Evolutionary conservation across 2,329 filamentous ascomycete genomes (phyloP), one percentile per base, ranked within the genome.

Genomic region (Fusarium sp.): DNA sequence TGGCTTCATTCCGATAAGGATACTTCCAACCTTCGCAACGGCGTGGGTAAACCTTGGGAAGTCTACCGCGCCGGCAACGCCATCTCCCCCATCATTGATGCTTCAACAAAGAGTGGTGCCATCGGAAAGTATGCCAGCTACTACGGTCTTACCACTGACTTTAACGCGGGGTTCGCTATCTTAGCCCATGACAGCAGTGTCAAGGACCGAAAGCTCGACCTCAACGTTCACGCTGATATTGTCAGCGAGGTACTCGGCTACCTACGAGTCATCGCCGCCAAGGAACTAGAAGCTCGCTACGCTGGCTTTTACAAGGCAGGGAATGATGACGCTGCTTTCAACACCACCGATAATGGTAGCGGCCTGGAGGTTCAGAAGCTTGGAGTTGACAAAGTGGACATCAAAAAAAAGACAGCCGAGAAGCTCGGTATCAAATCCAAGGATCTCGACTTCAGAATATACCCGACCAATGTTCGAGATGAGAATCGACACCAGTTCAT

Each of bases 11-110:
- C 74, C 4, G 55, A 68, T 15, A 58, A 50, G 23, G 74, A 76
- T 23, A 77, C 76, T 6, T 78, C 76, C 2, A 78, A 78, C 54
- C 57, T 78, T 3, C 76, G 76, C 23, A 78, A 78, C 37, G 74
- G 74, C 4, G 76, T 76, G 6, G 76, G 76, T 2, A 63, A 68
- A 8, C 76, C 76, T 1, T 78, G 76, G 76, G 76, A 78, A 47
- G 67, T 78, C 2, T 77, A 77, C 42, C 75, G 73, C 15, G 72
- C 75, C 0, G 71, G 72, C 0, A 42, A 63, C 4, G 51, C 65
- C 14, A 72, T 70, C 15, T 69, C 67, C 0, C 70, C 74, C 0
- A 66, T 78, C 1, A 5, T 76, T 0, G 72, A 77, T 18, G 67
- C 68, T 3, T 41, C 73, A 37, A 76, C 74, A 6, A 78, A 77